Evolutionary conservation across 1,284 basidiomycete species (phyloP), one percentile per base, ranked within the genome.

Genomic region (Tremellales sp.): DNA sequence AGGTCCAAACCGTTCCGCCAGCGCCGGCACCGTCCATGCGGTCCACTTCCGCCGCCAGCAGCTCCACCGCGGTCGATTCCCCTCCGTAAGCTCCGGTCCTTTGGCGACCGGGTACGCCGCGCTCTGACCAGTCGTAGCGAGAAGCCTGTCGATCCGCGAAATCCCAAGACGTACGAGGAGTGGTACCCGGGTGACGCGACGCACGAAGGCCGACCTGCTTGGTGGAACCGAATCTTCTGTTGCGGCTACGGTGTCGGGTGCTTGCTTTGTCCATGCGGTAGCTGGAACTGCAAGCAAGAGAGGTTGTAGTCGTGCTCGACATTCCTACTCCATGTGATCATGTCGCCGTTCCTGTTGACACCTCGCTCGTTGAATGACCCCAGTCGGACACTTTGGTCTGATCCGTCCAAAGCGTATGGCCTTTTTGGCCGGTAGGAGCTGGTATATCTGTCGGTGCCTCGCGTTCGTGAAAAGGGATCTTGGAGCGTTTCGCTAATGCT

Each of bases 161-260:
- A 36, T 5, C 25, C 48, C 19, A 49, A 53, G 24, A 24, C 36
- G 37, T 61, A 67, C 52, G 54, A 60, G 15, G 22, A 43, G 17
- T 64, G 62, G 62, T 63, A 67, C 35, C 62, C 62, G 26, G 64
- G 60, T 2, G 64, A 66, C 42, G 58, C 58, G 35, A 53, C 49
- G 22, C 49, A 58, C 19, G 22, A 56, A 35, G 64, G 64, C 41
- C 49, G 58, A 39, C 62, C 61, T 27, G 51, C 56, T 3, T 63
- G 64, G 57, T 67, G 64, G 64, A 67, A 64, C 48, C 53, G 53
- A 22, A 29, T 51, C 15, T 62, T 65, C 40, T 65, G 65, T 33
- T 67, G 63, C 48, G 63, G 63, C 10, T 67, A 67, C 47, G 65
- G 63, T 3, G 17, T 64, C 19, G 63, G 60, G 5, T 65, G 65